These are phyloP conservation scores for Cicer yamashitae DNA, from an alignment of 306 rosid genomes.

Conservation along the genomic window DNA sequence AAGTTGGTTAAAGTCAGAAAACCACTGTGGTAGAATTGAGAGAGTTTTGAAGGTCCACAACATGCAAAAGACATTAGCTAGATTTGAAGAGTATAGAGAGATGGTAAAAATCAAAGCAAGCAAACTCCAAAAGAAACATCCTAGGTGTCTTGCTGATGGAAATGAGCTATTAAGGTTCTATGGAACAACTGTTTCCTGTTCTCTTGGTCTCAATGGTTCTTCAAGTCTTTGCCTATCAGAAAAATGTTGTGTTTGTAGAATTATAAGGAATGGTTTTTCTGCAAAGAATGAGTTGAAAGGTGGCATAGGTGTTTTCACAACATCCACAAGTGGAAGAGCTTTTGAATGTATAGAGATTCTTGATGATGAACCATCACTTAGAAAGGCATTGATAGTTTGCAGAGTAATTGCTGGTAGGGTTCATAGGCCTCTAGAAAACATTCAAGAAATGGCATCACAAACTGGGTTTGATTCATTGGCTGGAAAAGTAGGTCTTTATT, in stretches of 20 bases:
- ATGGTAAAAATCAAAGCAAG: constrained; percentile 86
- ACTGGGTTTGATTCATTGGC: constrained; percentile 93
- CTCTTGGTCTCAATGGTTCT: constrained; percentile 79
- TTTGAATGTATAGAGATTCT: constrained; percentile 59
- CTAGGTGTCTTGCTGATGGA: constrained; percentile 93
- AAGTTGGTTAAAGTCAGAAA: constrained; percentile 81
- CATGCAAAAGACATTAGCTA: constrained; percentile 89
- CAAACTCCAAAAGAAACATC: constrained; percentile 92
- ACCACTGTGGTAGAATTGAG: constrained; percentile 70
- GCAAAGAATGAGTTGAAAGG: constrained; percentile 83
- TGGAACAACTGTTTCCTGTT: constrained; percentile 78
- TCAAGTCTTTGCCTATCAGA: constrained; percentile 79
- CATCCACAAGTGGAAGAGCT: constrained; percentile 94
- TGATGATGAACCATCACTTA: constrained; percentile 46
- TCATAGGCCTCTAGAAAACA: constrained; percentile 83
- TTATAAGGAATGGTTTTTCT: constrained; percentile 84
- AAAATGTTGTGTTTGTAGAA: constrained; percentile 83
- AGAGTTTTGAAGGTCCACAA: constrained; percentile 91
- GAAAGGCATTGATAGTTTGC: constrained; percentile 84
- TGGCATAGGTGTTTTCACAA: constrained; percentile 90
- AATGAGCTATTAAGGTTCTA: constrained; percentile 90
- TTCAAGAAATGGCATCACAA: constrained; percentile 73
- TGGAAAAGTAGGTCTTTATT: constrained; percentile 83
- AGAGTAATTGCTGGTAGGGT: constrained; percentile 98
- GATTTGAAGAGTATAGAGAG: constrained; percentile 90